Percentiles rank a stretch among this genome's conserved stretches.
phyloP scores from a whole-genome alignment of 495 filamentous ascomycete genomes.

The Rhizodiscina lignyota region DNA sequence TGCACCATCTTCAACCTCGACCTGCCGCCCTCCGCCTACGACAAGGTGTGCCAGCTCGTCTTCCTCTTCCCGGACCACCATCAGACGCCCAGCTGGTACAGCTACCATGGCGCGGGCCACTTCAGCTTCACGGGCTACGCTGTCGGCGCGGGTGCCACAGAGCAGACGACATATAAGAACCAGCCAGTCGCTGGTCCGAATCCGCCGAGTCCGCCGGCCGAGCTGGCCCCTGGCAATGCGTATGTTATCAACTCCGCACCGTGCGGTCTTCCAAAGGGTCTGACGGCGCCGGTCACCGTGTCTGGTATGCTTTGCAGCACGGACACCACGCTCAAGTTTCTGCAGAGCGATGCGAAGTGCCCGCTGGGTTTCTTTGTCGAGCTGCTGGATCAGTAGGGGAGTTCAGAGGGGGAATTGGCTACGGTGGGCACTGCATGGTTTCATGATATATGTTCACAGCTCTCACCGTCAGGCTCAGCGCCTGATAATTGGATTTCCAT shows the following conservation, averaged over 20 bases:
- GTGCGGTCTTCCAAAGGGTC: constrained; percentile 4
- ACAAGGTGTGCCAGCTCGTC: constrained; percentile 10
- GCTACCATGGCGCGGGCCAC: constrained; percentile 47
- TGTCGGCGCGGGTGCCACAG: constrained; percentile 4
- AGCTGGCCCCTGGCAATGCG: constrained; percentile 7
- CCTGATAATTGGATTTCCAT: too few relatives aligned
- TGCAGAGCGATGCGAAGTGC: constrained; percentile 3
- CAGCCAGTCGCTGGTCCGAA: constrained; percentile 7
- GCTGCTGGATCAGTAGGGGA: too few relatives aligned
- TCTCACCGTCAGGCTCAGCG: too few relatives aligned
- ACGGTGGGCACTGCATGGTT: too few relatives aligned
- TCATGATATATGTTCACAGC: too few relatives aligned
- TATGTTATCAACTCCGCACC: constrained; percentile 9
- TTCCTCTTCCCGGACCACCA: constrained; percentile 9
- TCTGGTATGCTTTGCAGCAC: constrained; percentile 3
- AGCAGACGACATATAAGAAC: constrained; percentile 6
- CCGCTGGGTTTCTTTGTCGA: constrained; percentile 8
- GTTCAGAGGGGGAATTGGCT: too few relatives aligned
- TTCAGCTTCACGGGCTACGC: constrained; percentile 32
- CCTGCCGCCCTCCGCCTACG: constrained; percentile 5
- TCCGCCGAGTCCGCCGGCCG: constrained; percentile 7
- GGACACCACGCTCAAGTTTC: constrained; percentile 5
- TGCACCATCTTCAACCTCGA: constrained; percentile 16
- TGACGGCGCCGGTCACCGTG: constrained; percentile 1
- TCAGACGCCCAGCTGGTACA: constrained; percentile 60